Evolutionary conservation across 768 basidiomycete species (phyloP).

Genomic region (Tricholoma flavovirens): DNA sequence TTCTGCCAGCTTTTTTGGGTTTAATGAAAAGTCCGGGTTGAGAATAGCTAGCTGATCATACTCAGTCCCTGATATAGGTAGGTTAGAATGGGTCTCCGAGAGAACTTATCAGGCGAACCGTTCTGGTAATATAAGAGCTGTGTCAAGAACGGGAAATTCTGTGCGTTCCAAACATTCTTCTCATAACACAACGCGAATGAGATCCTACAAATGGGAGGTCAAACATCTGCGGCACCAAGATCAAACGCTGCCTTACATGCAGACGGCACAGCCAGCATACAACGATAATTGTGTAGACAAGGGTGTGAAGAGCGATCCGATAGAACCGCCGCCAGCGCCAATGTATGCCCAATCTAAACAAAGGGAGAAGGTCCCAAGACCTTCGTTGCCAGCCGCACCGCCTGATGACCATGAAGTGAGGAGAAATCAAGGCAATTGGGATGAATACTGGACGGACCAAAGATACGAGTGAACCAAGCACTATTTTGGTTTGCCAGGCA

Average conservation of each 20-base stretch:
- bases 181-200: slow-evolving; percentile 39
- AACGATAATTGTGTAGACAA: slow-evolving; percentile 40
- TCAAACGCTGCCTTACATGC: slow-evolving; percentile 28
- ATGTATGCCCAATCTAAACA: slow-evolving; percentile 53
- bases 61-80: slow-evolving; percentile 18
- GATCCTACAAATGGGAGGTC: slow-evolving; percentile 20
- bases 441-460: slow-evolving; percentile 30
- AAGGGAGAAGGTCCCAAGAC: slow-evolving; percentile 46
- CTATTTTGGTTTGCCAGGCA: slow-evolving; percentile 46
- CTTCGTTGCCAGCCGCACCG: slow-evolving; percentile 49
- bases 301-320: slow-evolving; percentile 37
- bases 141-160: slow-evolving; percentile 57
- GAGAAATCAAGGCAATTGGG: background rate
- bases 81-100: background rate
- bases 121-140: slow-evolving; percentile 21
- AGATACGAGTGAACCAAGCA: slow-evolving; percentile 46
- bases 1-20: slow-evolving; percentile 36
- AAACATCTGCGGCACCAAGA: background rate
- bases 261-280: slow-evolving; percentile 38
- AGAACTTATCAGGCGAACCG: background rate
- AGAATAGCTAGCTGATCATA: slow-evolving; percentile 50
- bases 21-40: slow-evolving; percentile 41
- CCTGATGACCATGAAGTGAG: slow-evolving; percentile 13
- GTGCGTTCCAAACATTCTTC: slow-evolving; percentile 50
- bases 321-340: slow-evolving; percentile 28